A percentile compares a stretch with the other conserved stretches of the same genome.
Conservation (phyloP, 768 basidiomycete genomes). For the Tulasnella sp. region DNA sequence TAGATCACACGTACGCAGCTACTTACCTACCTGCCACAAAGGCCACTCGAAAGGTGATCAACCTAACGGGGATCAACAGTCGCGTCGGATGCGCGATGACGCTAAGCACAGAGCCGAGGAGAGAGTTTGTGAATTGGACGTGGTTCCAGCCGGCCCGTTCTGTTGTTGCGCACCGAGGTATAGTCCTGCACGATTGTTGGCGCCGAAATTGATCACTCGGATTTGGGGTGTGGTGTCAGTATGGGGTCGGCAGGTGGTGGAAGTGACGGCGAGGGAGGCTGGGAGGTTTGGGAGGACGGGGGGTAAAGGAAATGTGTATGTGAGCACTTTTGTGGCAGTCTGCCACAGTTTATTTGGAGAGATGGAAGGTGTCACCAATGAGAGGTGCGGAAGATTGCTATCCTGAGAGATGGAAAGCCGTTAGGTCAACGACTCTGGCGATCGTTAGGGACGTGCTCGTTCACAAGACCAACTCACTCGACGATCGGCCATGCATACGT, state of each 20-base stretch:
- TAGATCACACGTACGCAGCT: too few relatives aligned
- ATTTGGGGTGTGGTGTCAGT: background rate
- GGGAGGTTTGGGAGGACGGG: constrained; percentile 12
- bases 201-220: background rate
- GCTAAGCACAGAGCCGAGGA: background rate
- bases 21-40: too few relatives aligned
- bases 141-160: background rate
- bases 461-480: too few relatives aligned
- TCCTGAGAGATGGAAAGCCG: background rate
- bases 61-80: background rate
- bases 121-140: background rate
- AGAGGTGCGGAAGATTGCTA: constrained; percentile 17
- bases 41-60: constrained; percentile 1
- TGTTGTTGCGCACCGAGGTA: background rate
- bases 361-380: background rate
- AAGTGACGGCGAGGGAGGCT: background rate
- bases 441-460: too few relatives aligned
- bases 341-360: constrained; percentile 7
- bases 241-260: background rate
- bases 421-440: too few relatives aligned
- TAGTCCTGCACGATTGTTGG: background rate
- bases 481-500: constrained; percentile 15
- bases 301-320: constrained; percentile 17
- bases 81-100: constrained; percentile 8
- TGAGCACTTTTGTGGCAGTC: constrained; percentile 13